phyloP scores from a whole-genome alignment of 495 filamentous ascomycete genomes.

The Saxophila tyrrhenica region DNA sequence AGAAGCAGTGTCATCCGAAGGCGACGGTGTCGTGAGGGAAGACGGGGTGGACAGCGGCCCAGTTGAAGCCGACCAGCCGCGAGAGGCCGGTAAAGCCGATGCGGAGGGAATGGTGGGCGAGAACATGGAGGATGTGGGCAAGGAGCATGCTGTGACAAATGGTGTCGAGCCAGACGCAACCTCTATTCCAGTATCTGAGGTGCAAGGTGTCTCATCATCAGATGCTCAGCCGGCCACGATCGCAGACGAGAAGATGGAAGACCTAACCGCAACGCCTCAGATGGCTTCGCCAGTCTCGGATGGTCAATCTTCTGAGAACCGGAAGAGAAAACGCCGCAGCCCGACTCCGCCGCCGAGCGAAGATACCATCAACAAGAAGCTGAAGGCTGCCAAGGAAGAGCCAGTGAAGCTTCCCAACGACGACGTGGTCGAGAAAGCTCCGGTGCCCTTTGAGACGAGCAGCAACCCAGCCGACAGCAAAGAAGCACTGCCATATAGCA shows the following conservation, averaged over 20 bases:
- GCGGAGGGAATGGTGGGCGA: too few relatives aligned
- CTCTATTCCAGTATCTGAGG: too few relatives aligned
- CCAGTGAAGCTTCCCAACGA: conserved; percentile 9
- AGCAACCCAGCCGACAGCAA: neutral
- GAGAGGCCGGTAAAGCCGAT: too few relatives aligned
- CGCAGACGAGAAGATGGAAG: neutral
- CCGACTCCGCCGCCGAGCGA: conserved; percentile 18
- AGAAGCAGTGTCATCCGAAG: neutral
- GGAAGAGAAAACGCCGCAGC: conserved; percentile 31
- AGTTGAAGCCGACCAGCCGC: too few relatives aligned
- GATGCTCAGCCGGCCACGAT: too few relatives aligned
- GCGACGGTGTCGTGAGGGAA: too few relatives aligned
- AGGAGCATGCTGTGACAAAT: neutral
- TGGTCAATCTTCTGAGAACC: conserved; percentile 24
- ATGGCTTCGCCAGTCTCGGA: conserved; percentile 1
- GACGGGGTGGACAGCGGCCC: too few relatives aligned
- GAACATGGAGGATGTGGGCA: neutral
- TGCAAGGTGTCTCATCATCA: too few relatives aligned
- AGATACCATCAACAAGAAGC: conserved; percentile 26
- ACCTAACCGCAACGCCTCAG: neutral
- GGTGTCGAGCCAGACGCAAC: too few relatives aligned
- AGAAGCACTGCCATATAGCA: conserved; percentile 7
- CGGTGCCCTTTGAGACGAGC: conserved; percentile 2
- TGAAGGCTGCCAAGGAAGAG: conserved; percentile 11
- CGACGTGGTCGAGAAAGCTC: conserved; percentile 10